Conservation (phyloP, 352 stramenopile genomes). For the Phytophthora fragariae region DNA sequence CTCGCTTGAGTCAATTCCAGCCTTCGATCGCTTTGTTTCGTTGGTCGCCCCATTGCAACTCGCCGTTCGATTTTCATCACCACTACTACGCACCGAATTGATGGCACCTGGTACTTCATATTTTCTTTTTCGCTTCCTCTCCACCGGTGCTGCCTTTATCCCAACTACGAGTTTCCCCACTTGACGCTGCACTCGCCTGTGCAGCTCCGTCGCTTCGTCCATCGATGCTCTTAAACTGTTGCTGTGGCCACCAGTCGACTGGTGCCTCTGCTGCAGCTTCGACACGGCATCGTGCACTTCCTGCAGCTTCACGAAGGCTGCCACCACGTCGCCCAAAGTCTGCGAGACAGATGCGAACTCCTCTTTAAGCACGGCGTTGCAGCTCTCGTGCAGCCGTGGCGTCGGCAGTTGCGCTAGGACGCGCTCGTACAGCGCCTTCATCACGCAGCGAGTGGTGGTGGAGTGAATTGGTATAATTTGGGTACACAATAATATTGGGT, state of each 20-base stretch:
- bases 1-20: not conserved
- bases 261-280: slow-evolving; percentile 12
- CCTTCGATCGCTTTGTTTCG: not conserved
- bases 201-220: not conserved
- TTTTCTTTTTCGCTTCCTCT: not conserved
- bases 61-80: not conserved
- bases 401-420: slow-evolving; percentile 12
- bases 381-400: slow-evolving; percentile 1
- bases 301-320: slow-evolving; percentile 18
- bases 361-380: slow-evolving; percentile 13
- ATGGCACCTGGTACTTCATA: not conserved
- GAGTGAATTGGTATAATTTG: not conserved
- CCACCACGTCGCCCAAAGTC: slow-evolving; percentile 4
- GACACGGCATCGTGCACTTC: slow-evolving; percentile 23
- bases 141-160: not conserved
- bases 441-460: not conserved
- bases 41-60: not conserved
- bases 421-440: slow-evolving; percentile 8
- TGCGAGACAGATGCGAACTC: not conserved
- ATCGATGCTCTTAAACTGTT: not conserved
- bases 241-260: slow-evolving; percentile 5
- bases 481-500: not conserved
- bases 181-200: too few species aligned
- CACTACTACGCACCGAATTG: not conserved
- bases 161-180: not conserved